phyloP scores from a whole-genome alignment of 768 basidiomycete species.

The Termitomyces sp. region DNA sequence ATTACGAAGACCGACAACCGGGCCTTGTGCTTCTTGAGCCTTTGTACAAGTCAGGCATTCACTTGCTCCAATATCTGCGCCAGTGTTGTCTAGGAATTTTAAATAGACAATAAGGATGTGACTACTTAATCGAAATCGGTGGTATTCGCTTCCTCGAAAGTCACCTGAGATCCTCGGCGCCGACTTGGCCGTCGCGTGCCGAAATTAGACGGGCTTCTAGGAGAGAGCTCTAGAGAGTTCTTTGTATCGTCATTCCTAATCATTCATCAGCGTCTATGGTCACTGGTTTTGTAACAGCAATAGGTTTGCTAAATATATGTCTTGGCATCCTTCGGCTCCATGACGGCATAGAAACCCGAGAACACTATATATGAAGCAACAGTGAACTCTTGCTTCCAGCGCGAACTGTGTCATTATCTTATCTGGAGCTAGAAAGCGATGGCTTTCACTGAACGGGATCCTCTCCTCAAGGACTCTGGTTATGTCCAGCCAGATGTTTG shows the following conservation, averaged over 20 bases:
- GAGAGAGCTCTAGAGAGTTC: background rate
- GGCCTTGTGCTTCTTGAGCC: background rate
- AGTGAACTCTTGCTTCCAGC: background rate
- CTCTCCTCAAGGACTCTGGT: slow-evolving; percentile 5
- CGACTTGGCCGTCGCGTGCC: background rate
- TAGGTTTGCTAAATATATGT: background rate
- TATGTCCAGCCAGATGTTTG: slow-evolving; percentile 2
- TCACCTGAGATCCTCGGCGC: background rate
- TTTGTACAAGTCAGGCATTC: background rate
- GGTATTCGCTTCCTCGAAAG: background rate
- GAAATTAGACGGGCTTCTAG: background rate
- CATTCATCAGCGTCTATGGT: background rate
- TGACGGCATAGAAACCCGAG: background rate
- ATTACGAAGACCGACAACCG: background rate
- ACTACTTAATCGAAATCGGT: too few species aligned
- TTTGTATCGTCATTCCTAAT: too few species aligned
- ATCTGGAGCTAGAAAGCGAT: slow-evolving; percentile 3
- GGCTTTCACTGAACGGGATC: slow-evolving; percentile 11
- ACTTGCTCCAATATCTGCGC: background rate
- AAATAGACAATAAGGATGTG: background rate
- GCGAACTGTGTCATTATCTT: background rate
- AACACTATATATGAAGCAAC: background rate
- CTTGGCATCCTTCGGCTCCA: background rate
- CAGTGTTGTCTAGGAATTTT: background rate
- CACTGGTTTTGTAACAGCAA: background rate